Evolutionary conservation across 1,284 basidiomycete genomes (phyloP).

Genomic region (Flammula alnicola): DNA sequence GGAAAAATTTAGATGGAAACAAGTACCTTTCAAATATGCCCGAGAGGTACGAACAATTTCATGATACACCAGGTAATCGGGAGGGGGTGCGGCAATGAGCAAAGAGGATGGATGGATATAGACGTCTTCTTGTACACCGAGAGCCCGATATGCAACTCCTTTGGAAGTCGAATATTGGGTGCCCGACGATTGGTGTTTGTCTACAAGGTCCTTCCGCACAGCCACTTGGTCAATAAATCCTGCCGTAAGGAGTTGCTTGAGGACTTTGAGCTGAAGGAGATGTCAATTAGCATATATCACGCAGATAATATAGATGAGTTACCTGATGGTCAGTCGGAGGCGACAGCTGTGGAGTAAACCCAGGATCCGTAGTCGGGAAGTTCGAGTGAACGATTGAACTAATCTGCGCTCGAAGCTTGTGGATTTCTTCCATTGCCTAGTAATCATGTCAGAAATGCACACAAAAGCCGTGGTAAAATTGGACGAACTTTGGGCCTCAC

Average conservation of each 20-base stretch:
- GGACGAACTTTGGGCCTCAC: conserved; percentile 86
- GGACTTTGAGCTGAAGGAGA: conserved; percentile 75
- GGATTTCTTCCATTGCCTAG: conserved; percentile 98
- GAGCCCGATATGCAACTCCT: conserved; percentile 84
- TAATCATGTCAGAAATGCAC: background rate
- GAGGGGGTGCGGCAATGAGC: conserved; percentile 73
- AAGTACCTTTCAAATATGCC: conserved; percentile 81
- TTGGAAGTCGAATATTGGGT: conserved; percentile 76
- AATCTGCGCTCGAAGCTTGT: conserved; percentile 93
- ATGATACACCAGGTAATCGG: conserved; percentile 87
- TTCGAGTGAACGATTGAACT: conserved; percentile 79
- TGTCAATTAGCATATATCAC: conserved; percentile 5
- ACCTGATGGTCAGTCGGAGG: conserved; percentile 83
- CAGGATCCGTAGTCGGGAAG: conserved; percentile 64
- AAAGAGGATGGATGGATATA: conserved; percentile 93
- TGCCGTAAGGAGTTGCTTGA: conserved; percentile 88
- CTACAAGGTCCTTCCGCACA: conserved; percentile 84
- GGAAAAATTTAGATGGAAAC: background rate
- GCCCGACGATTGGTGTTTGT: conserved; percentile 60
- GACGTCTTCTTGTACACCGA: conserved; percentile 86
- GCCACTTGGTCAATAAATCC: conserved; percentile 98
- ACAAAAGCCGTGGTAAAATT: background rate
- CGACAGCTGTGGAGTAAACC: conserved; percentile 62
- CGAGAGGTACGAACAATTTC: conserved; percentile 80
- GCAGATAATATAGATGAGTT: conserved; percentile 14